phyloP scores from a whole-genome alignment of 2,329 filamentous ascomycete species.

The Alternaria triticina region DNA sequence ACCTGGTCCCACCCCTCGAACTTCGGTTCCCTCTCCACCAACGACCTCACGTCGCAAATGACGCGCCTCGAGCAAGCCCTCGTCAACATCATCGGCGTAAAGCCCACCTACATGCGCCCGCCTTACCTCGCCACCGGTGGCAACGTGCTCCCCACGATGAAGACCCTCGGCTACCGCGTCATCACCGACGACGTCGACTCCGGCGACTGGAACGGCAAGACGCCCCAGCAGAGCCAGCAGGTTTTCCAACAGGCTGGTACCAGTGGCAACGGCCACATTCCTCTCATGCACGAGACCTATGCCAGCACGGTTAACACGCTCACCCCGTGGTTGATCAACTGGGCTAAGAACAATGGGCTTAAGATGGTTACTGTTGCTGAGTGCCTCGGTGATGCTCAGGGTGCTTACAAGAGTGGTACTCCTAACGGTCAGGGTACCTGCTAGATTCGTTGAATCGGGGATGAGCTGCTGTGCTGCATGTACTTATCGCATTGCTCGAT shows the following conservation, averaged over 20 bases:
- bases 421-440: slow-evolving; percentile 26
- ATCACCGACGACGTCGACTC: slow-evolving; percentile 43
- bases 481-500: no score
- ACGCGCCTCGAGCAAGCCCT: slow-evolving; percentile 41
- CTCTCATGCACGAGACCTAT: slow-evolving; percentile 47
- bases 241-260: slow-evolving; percentile 42
- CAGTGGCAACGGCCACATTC: slow-evolving; percentile 45
- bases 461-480: neutral
- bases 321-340: slow-evolving; percentile 46
- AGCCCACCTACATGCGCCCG: slow-evolving; percentile 48
- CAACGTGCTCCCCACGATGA: slow-evolving; percentile 41
- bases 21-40: slow-evolving; percentile 39
- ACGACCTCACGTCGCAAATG: slow-evolving; percentile 43
- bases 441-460: slow-evolving; percentile 2
- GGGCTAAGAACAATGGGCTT: slow-evolving; percentile 45
- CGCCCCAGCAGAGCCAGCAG: slow-evolving; percentile 40
- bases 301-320: slow-evolving; percentile 41
- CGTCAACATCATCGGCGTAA: slow-evolving; percentile 45
- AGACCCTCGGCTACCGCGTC: slow-evolving; percentile 44
- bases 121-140: slow-evolving; percentile 45
- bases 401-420: slow-evolving; percentile 37
- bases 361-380: slow-evolving; percentile 46
- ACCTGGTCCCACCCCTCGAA: slow-evolving; percentile 44
- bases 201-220: slow-evolving; percentile 45
- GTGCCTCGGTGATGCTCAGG: slow-evolving; percentile 38